Percentiles rank a stretch among this genome's conserved stretches.
These are phyloP conservation scores for Pseudoturritis turrita DNA, from an alignment of 345 rosid genomes.

Conservation along the genomic window DNA sequence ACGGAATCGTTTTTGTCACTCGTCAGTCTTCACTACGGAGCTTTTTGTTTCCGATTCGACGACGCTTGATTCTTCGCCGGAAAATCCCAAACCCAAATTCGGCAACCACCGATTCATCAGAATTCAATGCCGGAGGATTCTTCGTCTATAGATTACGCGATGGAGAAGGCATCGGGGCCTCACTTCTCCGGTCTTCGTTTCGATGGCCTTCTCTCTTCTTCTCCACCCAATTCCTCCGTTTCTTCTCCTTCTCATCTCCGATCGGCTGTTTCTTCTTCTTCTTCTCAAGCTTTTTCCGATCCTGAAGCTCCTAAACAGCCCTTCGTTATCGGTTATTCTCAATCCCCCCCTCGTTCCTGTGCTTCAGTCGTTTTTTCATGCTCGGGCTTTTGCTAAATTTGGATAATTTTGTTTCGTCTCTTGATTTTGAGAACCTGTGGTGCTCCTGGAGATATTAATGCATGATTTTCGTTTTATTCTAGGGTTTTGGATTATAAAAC, in stretches of 20 bases:
- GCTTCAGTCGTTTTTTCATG: not conserved
- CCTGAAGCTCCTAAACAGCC: constrained; percentile 49
- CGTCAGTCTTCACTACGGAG: constrained; percentile 1
- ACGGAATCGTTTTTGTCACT: constrained; percentile 3
- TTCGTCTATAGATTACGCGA: constrained; percentile 59
- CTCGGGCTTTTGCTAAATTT: not conserved
- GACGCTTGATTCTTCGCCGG: constrained; percentile 6
- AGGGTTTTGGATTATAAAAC: not conserved
- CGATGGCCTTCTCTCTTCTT: constrained; percentile 60
- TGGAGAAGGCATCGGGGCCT: constrained; percentile 96
- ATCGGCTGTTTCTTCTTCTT: constrained; percentile 14
- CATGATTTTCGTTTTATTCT: not conserved
- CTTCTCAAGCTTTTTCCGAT: constrained; percentile 25
- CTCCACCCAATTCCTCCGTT: constrained; percentile 41
- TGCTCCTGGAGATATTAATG: not conserved
- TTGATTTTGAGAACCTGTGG: not conserved
- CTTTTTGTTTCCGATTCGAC: not conserved
- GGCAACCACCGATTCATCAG: constrained; percentile 7
- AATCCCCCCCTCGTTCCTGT: not conserved
- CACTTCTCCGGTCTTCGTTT: constrained; percentile 96
- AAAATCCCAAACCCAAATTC: constrained; percentile 28
- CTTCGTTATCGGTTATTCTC: constrained; percentile 67
- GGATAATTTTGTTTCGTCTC: not conserved
- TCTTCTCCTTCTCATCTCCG: constrained; percentile 38
- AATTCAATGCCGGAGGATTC: constrained; percentile 47